Evolutionary conservation across 192 early-diverging fungal species (phyloP), one percentile per base, ranked within the genome.

Genomic region (Gigaspora rosea): DNA sequence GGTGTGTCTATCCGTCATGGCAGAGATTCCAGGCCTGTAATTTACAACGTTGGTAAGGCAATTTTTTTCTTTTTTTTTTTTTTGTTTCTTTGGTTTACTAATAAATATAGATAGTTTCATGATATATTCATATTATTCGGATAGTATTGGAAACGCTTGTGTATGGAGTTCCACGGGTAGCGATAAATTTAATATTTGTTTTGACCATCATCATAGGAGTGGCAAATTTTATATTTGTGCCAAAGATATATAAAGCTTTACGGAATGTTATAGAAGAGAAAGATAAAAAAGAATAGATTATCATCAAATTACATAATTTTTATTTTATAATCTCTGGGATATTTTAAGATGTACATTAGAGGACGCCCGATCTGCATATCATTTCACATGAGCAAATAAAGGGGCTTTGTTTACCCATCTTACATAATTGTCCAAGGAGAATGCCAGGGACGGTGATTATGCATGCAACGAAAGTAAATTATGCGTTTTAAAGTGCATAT

Each of bases 21-120:
- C 6, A 62, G 41, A 64, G 73, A 64, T 61, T 64, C 32, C 50
- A 59, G 47, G 13, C 47, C 73, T 20, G 49, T 75, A 65, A 75
- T 35, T 49, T 75, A 75, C 35, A 75, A 75, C 15, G 64, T 75
- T n/a, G 73, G 73, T 75, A 75, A 50, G 18, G 16, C 8, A 57
- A 72, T 54, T 54, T 32, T 54, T 54, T 32, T 58, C 54, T 36
- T 20, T 7, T 41, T 20, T 33, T n/a, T 35, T 36, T 36, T 72
- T 32, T n/a, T 4, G 8, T 52, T 70, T 11, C 16, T 18, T 48
- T 49, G 8, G 4, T 47, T 69, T 69, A 12, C 4, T 33, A 10
- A 15, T 16, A 54, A n/a, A 57, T 58, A 36, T 22, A 57, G n/a
- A 54, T 22, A 57, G n/a, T 57, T 57, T 73, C 22, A 54, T 41